These are phyloP conservation scores for Lyophyllum shimeji DNA, from an alignment of 768 basidiomycete species.

Conservation along the genomic window DNA sequence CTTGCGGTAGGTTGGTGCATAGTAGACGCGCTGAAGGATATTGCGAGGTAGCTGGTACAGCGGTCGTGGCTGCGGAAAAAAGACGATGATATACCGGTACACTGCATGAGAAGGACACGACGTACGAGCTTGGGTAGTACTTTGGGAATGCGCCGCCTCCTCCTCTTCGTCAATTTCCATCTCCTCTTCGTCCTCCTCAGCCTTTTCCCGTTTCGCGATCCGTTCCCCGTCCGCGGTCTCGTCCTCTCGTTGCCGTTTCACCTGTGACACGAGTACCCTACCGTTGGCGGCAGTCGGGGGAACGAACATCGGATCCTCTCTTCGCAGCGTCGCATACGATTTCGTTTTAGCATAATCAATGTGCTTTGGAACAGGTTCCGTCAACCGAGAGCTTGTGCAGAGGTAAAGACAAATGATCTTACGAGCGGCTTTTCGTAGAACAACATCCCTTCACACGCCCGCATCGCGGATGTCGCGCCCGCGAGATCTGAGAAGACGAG, in stretches of 20 bases:
- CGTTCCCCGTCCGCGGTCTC: conserved; percentile 52
- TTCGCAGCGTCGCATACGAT: conserved; percentile 79
- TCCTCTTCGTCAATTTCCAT: conserved; percentile 96
- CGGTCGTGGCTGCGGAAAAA: conserved; percentile 32
- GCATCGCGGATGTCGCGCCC: conserved; percentile 88
- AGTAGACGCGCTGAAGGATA: conserved; percentile 62
- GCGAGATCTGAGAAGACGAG: conserved; percentile 93
- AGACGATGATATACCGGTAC: conserved; percentile 30
- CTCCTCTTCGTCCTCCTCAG: conserved; percentile 78
- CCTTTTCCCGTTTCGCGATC: conserved; percentile 67
- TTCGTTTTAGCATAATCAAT: conserved; percentile 90
- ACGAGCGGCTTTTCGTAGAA: conserved; percentile 95
- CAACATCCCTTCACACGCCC: conserved; percentile 88
- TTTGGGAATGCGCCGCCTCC: conserved; percentile 45
- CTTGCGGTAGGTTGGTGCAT: conserved; percentile 87
- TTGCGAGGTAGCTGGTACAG: conserved; percentile 48
- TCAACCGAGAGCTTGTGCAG: conserved; percentile 8
- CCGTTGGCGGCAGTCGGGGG: conserved; percentile 68
- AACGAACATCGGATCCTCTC: conserved; percentile 81
- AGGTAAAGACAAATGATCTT: conserved; percentile 29
- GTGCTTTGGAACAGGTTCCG: conserved; percentile 49
- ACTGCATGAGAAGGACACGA: conserved; percentile 27
- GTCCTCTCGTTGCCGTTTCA: conserved; percentile 71
- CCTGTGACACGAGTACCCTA: conserved; percentile 43
- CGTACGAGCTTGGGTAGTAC: conserved; percentile 46